Evolutionary conservation across 306 rosid species (phyloP).

Genomic region (Vigna radiata): DNA sequence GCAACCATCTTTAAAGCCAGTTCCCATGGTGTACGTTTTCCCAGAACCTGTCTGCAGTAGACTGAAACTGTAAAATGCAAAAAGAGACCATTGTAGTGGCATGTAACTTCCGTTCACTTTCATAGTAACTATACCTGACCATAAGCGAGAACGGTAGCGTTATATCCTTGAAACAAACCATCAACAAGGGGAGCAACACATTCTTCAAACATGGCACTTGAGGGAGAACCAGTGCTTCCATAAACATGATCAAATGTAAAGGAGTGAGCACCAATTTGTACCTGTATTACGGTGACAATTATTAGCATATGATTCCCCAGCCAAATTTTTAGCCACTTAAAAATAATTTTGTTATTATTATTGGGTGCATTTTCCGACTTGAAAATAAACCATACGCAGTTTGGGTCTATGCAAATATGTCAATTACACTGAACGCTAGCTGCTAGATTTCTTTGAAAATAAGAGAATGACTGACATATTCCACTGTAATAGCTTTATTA

Average conservation of each 20-base stretch:
- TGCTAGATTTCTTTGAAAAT: conserved; percentile 13
- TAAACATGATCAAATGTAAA: conserved; percentile 98
- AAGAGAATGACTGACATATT: conserved; percentile 31
- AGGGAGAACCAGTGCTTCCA: conserved; percentile 90
- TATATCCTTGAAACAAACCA: conserved; percentile 98
- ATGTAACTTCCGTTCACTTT: conserved; percentile 7
- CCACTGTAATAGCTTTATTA: neutral
- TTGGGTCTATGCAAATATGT: conserved; percentile 13
- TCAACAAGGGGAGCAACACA: conserved; percentile 89
- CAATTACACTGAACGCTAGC: conserved; percentile 25
- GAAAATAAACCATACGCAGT: conserved; percentile 6
- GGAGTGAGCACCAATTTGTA: conserved; percentile 94
- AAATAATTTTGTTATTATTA: neutral
- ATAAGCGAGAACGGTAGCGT: conserved; percentile 98
- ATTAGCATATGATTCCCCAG: conserved; percentile 35
- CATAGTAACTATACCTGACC: conserved; percentile 79
- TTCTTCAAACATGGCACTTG: conserved; percentile 86
- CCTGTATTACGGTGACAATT: conserved; percentile 60
- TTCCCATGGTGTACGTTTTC: conserved; percentile 99
- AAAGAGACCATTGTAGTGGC: conserved; percentile 33
- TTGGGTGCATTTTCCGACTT: conserved; percentile 21
- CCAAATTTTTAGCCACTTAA: conserved; percentile 21
- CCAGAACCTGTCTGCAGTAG: conserved; percentile 97
- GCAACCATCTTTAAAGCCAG: conserved; percentile 89
- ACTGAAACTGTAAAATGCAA: conserved; percentile 53